A percentile compares a stretch with the other conserved stretches of the same genome.
phyloP scores from a whole-genome alignment of 2,329 filamentous ascomycete species.

The Cladosporium sp. region DNA sequence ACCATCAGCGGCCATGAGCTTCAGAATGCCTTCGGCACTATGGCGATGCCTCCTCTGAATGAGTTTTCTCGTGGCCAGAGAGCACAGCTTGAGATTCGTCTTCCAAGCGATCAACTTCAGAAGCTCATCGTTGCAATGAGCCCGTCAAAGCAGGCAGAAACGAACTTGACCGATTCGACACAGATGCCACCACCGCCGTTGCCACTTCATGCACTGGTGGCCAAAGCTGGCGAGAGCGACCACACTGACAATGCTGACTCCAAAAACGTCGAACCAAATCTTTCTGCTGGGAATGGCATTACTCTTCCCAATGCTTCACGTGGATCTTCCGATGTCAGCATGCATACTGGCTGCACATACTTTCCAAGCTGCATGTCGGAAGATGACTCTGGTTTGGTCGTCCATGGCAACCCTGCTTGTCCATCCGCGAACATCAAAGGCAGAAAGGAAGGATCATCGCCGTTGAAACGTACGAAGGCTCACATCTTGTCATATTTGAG shows the following conservation, averaged over 20 bases:
- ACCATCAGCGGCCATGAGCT: neutral
- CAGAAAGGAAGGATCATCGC: slow-evolving; percentile 24
- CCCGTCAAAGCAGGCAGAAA: neutral
- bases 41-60: neutral
- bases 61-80: neutral
- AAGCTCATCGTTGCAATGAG: slow-evolving; percentile 23
- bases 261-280: neutral
- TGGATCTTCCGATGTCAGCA: slow-evolving; percentile 30
- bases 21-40: neutral
- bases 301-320: slow-evolving; percentile 12
- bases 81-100: neutral
- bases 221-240: slow-evolving; percentile 1
- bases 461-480: slow-evolving; percentile 13
- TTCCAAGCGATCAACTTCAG: slow-evolving; percentile 29
- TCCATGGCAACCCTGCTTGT: slow-evolving; percentile 18
- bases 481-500: neutral
- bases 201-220: slow-evolving; percentile 16
- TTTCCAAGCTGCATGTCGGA: slow-evolving; percentile 29
- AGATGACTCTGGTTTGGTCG: slow-evolving; percentile 21
- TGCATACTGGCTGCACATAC: slow-evolving; percentile 29
- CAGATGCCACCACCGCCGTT: slow-evolving; percentile 26
- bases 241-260: neutral
- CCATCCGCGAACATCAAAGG: slow-evolving; percentile 20
- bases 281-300: no score
- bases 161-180: neutral